phyloP scores from a whole-genome alignment of 164 flowering plant genomes.

The Vitis amurensis region DNA sequence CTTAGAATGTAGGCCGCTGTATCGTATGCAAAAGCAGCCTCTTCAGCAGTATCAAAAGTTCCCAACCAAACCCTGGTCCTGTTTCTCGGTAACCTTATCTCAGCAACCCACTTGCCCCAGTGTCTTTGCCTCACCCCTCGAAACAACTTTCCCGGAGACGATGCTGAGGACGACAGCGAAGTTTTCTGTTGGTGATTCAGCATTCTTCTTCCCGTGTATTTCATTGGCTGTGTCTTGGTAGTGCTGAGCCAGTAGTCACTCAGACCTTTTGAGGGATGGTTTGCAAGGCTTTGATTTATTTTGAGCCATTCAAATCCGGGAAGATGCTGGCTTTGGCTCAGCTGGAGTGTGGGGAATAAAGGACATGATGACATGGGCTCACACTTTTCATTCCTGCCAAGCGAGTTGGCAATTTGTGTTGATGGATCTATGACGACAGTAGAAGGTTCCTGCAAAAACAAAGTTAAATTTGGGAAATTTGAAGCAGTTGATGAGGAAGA shows the following conservation, averaged over 20 bases:
- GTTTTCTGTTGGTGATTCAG: slow-evolving; percentile 25
- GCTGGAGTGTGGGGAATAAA: slow-evolving; percentile 17
- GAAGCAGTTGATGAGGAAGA: slow-evolving; percentile 16
- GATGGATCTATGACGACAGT: slow-evolving; percentile 11
- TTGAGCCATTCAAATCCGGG: slow-evolving; percentile 32
- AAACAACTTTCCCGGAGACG: slow-evolving; percentile 49
- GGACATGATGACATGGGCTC: slow-evolving; percentile 5
- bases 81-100: slow-evolving; percentile 83
- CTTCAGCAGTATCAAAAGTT: slow-evolving; percentile 80
- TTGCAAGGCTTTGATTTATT: slow-evolving; percentile 14
- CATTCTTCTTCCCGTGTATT: slow-evolving; percentile 32
- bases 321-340: slow-evolving; percentile 22
- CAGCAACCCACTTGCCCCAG: slow-evolving; percentile 99
- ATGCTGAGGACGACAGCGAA: not conserved
- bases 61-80: slow-evolving; percentile 90
- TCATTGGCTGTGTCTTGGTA: slow-evolving; percentile 65
- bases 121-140: slow-evolving; percentile 94
- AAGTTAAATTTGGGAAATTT: slow-evolving; percentile 38
- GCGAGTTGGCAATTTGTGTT: not conserved
- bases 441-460: slow-evolving; percentile 43
- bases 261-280: slow-evolving; percentile 16
- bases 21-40: slow-evolving; percentile 86
- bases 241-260: slow-evolving; percentile 53
- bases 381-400: slow-evolving; percentile 13
- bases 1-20: slow-evolving; percentile 84